Conservation (phyloP, 2,329 filamentous ascomycete species). For the Alternaria burnsii region DNA sequence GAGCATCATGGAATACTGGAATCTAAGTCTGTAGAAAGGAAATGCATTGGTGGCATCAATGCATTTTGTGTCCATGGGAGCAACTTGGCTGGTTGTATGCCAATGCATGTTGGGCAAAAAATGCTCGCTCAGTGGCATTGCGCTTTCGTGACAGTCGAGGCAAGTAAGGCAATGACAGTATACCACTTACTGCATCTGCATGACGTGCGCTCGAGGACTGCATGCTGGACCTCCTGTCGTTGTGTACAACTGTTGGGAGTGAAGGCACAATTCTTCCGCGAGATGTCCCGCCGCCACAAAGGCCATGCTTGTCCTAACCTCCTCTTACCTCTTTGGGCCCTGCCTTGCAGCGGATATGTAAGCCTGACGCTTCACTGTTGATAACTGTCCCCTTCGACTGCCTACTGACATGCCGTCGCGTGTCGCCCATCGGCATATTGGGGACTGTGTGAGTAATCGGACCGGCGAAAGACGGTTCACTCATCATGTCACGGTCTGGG, state of each 20-base stretch:
- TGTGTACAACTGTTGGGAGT: neutral
- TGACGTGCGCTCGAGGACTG: neutral
- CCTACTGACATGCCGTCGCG: neutral
- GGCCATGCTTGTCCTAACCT: neutral
- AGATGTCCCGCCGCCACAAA: neutral
- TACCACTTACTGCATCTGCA: neutral
- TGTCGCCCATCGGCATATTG: conserved; percentile 1
- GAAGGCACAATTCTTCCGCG: conserved; percentile 1
- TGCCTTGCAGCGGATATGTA: conserved; percentile 1
- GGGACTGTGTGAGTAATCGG: neutral
- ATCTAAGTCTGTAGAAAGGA: neutral
- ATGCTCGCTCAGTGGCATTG: neutral
- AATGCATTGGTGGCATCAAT: neutral
- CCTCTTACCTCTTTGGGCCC: neutral
- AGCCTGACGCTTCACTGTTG: conserved; percentile 1
- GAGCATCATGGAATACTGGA: neutral
- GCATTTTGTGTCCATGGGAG: neutral
- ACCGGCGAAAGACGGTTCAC: conserved; percentile 2
- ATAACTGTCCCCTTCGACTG: neutral
- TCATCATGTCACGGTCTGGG: conserved; percentile 1
- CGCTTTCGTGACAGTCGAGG: neutral
- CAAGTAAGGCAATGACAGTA: too few species aligned
- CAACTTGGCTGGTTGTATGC: neutral
- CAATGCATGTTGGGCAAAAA: neutral
- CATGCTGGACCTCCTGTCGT: neutral